phyloP scores from a whole-genome alignment of 1,284 basidiomycete species.

The Apiotrichum porosum region DNA sequence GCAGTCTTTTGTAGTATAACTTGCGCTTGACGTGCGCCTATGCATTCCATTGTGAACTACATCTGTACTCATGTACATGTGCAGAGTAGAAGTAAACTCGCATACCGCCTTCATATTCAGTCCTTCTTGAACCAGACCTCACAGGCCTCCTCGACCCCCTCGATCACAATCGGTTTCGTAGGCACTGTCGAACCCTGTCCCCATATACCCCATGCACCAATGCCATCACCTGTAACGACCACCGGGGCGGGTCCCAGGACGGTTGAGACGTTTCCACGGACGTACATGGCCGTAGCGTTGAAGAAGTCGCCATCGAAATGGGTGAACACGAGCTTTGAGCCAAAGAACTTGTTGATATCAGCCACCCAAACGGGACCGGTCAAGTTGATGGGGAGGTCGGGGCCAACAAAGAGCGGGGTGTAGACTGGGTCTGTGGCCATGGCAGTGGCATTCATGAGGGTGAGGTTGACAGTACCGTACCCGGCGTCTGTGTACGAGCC shows the following conservation, averaged over 20 bases:
- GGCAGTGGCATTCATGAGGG: not conserved
- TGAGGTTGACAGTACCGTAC: conserved; percentile 6
- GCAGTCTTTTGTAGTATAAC: too few relatives aligned
- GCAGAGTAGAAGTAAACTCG: too few relatives aligned
- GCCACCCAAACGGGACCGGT: conserved; percentile 7
- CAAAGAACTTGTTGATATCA: conserved; percentile 14
- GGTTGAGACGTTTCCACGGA: not conserved
- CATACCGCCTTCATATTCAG: too few relatives aligned
- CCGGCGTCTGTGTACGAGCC: conserved; percentile 11
- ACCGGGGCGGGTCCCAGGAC: not conserved
- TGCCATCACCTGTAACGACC: conserved; percentile 3
- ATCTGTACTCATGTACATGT: too few relatives aligned
- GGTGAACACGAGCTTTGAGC: conserved; percentile 20
- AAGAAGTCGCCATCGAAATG: conserved; percentile 14
- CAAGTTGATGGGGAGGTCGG: too few relatives aligned
- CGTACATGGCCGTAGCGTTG: not conserved
- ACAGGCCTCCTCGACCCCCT: not conserved
- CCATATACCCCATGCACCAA: conserved; percentile 3
- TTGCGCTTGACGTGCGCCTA: too few relatives aligned
- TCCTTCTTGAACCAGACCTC: not conserved
- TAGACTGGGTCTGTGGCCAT: too few relatives aligned
- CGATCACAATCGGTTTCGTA: not conserved
- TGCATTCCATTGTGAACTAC: too few relatives aligned
- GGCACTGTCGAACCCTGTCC: not conserved
- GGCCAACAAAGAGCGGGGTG: too few relatives aligned